phyloP scores from a whole-genome alignment of 805 yeast genomes.

The Saturnispora bothae region DNA sequence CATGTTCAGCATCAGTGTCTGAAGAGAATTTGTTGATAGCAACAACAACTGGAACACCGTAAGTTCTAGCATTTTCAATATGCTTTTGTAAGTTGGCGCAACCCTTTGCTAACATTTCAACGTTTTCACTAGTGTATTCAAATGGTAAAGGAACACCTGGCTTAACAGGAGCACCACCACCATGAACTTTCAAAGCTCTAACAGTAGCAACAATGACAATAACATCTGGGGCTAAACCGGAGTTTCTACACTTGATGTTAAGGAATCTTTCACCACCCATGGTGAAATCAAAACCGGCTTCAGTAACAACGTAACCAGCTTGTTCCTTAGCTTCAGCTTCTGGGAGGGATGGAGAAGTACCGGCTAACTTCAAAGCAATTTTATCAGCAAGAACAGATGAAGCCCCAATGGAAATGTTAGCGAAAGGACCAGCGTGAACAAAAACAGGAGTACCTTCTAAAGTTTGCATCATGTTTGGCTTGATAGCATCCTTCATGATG shows the following conservation, averaged over 20 bases:
- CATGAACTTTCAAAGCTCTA: slow-evolving; percentile 92
- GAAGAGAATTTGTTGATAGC: slow-evolving; percentile 84
- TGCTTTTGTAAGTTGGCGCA: slow-evolving; percentile 86
- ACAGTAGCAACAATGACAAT: slow-evolving; percentile 94
- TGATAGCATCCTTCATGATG: slow-evolving; percentile 87
- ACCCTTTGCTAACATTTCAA: slow-evolving; percentile 67
- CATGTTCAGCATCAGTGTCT: slow-evolving; percentile 74
- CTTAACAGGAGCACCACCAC: slow-evolving; percentile 94
- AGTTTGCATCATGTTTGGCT: slow-evolving; percentile 95
- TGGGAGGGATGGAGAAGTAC: slow-evolving; percentile 38
- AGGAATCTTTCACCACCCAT: slow-evolving; percentile 99
- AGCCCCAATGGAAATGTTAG: slow-evolving; percentile 95
- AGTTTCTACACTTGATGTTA: slow-evolving; percentile 89
- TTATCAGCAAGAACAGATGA: slow-evolving; percentile 89
- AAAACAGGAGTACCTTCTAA: slow-evolving; percentile 96
- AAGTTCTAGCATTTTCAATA: slow-evolving; percentile 71
- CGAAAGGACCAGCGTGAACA: slow-evolving; percentile 97
- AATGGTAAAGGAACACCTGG: slow-evolving; percentile 84
- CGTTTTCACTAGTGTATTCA: slow-evolving; percentile 72
- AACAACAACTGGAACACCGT: slow-evolving; percentile 87
- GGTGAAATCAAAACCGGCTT: slow-evolving; percentile 97
- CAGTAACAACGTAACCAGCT: slow-evolving; percentile 86
- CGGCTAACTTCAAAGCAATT: slow-evolving; percentile 84
- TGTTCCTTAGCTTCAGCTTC: slow-evolving; percentile 27
- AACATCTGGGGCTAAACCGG: slow-evolving; percentile 79